Percentiles rank a stretch among this genome's conserved stretches.
phyloP scores from a whole-genome alignment of 352 stramenopile species.

The Blastocystis hominis region DNA sequence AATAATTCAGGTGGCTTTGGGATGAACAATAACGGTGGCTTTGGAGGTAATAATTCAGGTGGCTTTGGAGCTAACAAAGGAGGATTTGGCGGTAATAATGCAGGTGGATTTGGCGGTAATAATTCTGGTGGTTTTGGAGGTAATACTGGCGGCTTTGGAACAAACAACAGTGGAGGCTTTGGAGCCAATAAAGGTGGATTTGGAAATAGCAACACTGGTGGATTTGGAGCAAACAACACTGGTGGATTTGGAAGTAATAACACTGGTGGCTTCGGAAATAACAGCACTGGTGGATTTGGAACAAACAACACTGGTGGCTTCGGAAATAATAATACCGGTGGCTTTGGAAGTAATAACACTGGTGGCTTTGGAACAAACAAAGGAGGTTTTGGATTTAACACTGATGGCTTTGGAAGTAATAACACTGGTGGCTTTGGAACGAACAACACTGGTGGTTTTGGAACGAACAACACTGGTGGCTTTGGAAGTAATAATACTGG shows the following conservation, averaged over 20 bases:
- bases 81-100: neutral
- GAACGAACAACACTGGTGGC: neutral
- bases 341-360: neutral
- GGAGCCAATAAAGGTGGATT: neutral
- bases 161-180: neutral
- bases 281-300: neutral
- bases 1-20: neutral
- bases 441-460: neutral
- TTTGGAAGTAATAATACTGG: neutral
- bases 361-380: neutral
- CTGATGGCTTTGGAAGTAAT: neutral
- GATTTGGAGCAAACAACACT: neutral
- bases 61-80: neutral
- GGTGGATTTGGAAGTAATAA: slow-evolving; percentile 16
- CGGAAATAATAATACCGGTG: neutral
- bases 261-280: neutral
- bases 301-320: neutral
- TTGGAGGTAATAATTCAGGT: neutral
- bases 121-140: neutral
- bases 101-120: neutral
- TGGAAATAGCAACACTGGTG: neutral
- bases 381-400: no score
- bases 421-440: neutral
- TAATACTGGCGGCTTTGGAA: slow-evolving; percentile 13
- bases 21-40: neutral